These are phyloP conservation scores for Avena atlantica DNA, from an alignment of 176 grass and related monocot genomes.

Conservation along the genomic window DNA sequence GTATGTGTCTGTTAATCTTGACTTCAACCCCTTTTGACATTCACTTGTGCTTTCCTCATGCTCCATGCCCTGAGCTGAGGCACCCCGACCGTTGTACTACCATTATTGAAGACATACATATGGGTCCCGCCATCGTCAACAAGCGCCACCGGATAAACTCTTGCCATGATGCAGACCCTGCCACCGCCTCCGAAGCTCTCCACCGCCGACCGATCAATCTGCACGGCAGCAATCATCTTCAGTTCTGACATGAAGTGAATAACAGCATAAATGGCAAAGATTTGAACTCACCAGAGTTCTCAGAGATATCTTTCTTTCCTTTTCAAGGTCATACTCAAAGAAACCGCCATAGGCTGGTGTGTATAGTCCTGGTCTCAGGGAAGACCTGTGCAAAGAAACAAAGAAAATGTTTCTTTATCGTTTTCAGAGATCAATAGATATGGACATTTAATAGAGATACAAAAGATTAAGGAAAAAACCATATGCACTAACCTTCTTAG, in stretches of 20 bases:
- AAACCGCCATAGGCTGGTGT: slow-evolving; percentile 81
- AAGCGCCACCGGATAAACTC: slow-evolving; percentile 63
- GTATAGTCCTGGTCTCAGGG: slow-evolving; percentile 62
- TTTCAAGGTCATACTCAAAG: slow-evolving; percentile 63
- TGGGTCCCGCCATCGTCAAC: not conserved
- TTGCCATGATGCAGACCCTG: slow-evolving; percentile 70
- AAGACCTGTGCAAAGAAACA: slow-evolving; percentile 56
- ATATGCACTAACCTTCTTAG: slow-evolving; percentile 54
- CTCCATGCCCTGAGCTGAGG: slow-evolving; percentile 69
- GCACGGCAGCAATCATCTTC: slow-evolving; percentile 14
- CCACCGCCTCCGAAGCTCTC: slow-evolving; percentile 83
- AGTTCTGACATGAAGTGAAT: not conserved
- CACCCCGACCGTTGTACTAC: slow-evolving; percentile 46
- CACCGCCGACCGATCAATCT: slow-evolving; percentile 83
- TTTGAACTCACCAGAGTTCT: slow-evolving; percentile 70
- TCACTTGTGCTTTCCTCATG: slow-evolving; percentile 70
- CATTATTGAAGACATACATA: slow-evolving; percentile 83
- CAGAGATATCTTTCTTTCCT: slow-evolving; percentile 68
- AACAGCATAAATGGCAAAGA: not conserved
- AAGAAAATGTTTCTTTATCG: not conserved
- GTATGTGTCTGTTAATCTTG: not conserved
- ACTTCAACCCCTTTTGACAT: slow-evolving; percentile 46
- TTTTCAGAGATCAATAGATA: not conserved
- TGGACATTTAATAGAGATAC: not conserved
- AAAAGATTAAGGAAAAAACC: not conserved